phyloP scores from a whole-genome alignment of 257 asterid genomes.

The Pogostemon cablin region DNA sequence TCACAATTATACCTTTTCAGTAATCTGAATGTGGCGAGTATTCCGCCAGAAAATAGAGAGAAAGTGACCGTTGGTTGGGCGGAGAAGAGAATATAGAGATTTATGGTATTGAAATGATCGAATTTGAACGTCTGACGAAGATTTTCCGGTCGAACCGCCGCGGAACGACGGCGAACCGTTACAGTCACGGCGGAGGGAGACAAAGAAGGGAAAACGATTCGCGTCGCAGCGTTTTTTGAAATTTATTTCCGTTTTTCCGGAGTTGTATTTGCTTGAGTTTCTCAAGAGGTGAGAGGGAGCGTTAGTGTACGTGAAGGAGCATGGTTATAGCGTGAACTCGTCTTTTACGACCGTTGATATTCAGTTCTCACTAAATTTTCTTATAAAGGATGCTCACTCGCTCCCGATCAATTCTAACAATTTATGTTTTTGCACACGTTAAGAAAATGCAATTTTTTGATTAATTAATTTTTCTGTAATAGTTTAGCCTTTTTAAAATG shows the following conservation, averaged over 20 bases:
- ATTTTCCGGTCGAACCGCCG: constrained; percentile 36
- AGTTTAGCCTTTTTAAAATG: too few species aligned
- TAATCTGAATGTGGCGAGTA: constrained; percentile 32
- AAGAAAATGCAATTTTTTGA: too few species aligned
- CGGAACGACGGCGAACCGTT: constrained; percentile 54
- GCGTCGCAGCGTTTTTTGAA: constrained; percentile 32
- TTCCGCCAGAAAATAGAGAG: constrained; percentile 13
- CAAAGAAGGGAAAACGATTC: constrained; percentile 17
- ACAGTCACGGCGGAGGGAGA: constrained; percentile 34
- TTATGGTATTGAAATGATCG: constrained; percentile 15
- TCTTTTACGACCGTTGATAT: constrained; percentile 20
- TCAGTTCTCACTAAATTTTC: too few species aligned
- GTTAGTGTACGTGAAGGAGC: constrained; percentile 32
- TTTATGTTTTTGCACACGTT: too few species aligned
- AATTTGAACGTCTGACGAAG: not conserved
- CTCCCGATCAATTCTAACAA: too few species aligned
- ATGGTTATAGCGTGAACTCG: constrained; percentile 20
- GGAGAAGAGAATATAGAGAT: constrained; percentile 23
- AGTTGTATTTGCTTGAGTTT: constrained; percentile 33
- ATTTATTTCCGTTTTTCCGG: not conserved
- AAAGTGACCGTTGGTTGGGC: constrained; percentile 34
- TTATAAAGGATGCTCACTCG: too few species aligned
- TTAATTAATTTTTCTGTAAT: too few species aligned
- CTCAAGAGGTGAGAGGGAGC: constrained; percentile 19
- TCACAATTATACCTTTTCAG: not conserved